A percentile compares a stretch with the other conserved stretches of the same genome.
These are phyloP conservation scores for Phytophthora hybrid DNA, from an alignment of 352 stramenopile genomes.

Conservation along the genomic window DNA sequence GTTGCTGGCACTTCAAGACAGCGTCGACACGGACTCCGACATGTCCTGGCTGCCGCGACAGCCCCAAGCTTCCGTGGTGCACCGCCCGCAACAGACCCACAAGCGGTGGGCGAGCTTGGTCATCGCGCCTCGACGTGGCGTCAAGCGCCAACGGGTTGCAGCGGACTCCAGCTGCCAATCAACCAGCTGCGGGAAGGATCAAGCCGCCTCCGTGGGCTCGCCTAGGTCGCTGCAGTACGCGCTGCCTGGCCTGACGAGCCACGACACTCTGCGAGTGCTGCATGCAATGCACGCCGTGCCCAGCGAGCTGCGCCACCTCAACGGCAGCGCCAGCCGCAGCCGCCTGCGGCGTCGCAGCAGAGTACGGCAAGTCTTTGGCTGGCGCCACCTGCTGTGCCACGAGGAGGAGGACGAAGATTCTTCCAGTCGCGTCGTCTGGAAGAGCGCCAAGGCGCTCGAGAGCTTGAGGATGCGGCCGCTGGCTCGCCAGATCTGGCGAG, in stretches of 20 bases:
- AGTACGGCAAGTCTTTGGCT: slow-evolving; percentile 45
- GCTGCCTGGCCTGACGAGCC: slow-evolving; percentile 44
- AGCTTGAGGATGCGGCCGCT: slow-evolving; percentile 41
- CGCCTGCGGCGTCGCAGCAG: slow-evolving; percentile 25
- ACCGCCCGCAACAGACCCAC: slow-evolving; percentile 12
- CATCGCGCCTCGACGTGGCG: slow-evolving; percentile 3
- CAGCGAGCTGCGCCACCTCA: slow-evolving; percentile 52
- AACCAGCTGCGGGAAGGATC: slow-evolving; percentile 1
- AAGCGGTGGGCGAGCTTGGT: slow-evolving; percentile 30
- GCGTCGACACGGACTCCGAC: slow-evolving; percentile 5
- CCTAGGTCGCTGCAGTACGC: slow-evolving; percentile 52
- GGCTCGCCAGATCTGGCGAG: slow-evolving; percentile 49
- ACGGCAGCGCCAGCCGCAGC: slow-evolving; percentile 31
- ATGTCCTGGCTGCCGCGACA: slow-evolving; percentile 9
- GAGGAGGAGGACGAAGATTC: slow-evolving; percentile 36
- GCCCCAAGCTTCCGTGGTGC: slow-evolving; percentile 9
- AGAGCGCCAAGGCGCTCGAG: slow-evolving; percentile 52
- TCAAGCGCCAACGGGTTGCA: slow-evolving; percentile 39
- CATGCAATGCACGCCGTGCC: slow-evolving; percentile 46
- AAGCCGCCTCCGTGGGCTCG: slow-evolving; percentile 16
- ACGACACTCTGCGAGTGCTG: slow-evolving; percentile 46
- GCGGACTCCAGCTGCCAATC: slow-evolving; percentile 12
- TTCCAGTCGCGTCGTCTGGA: slow-evolving; percentile 49
- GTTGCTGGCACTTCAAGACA: slow-evolving; percentile 32
- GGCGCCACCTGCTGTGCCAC: slow-evolving; percentile 49